A percentile compares a stretch with the other conserved stretches of the same genome.
Evolutionary conservation across 1,284 basidiomycete genomes (phyloP).

Genomic region (Phenoliferia sp.): DNA sequence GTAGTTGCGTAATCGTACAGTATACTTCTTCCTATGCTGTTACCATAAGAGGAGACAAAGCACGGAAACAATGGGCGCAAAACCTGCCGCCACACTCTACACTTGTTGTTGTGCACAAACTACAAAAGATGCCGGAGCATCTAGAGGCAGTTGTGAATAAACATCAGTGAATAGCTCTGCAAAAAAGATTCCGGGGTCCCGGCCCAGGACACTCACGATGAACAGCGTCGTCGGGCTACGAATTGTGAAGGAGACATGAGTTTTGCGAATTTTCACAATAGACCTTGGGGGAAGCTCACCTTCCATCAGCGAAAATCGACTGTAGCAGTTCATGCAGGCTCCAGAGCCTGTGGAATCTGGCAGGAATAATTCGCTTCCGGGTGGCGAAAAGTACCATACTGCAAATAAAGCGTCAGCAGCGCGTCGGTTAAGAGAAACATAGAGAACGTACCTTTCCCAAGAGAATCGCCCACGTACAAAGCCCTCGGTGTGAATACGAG

Average conservation of each 20-base stretch:
- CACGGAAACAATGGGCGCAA: slow-evolving; percentile 6
- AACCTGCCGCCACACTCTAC: slow-evolving; percentile 16
- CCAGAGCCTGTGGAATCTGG: not conserved
- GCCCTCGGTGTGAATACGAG: slow-evolving; percentile 7
- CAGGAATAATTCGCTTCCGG: slow-evolving; percentile 6
- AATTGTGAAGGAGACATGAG: fast-evolving
- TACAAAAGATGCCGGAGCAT: slow-evolving; percentile 6
- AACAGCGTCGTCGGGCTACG: slow-evolving; percentile 7
- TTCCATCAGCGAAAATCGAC: slow-evolving; percentile 8
- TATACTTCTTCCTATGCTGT: too few relatives aligned
- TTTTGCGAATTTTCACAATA: not conserved
- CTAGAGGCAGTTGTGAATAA: not conserved
- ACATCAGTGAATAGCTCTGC: not conserved
- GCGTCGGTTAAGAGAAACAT: too few relatives aligned
- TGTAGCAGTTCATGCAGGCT: slow-evolving; percentile 10
- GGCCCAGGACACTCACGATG: too few relatives aligned
- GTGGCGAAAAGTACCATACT: not conserved
- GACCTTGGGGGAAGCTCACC: slow-evolving; percentile 1
- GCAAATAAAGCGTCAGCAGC: not conserved
- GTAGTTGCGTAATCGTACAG: too few relatives aligned
- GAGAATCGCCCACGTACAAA: slow-evolving; percentile 7
- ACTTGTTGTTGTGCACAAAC: slow-evolving; percentile 3
- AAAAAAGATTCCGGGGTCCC: slow-evolving; percentile 13
- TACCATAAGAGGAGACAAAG: not conserved
- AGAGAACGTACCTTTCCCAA: too few relatives aligned